Conservation (phyloP, 2,329 filamentous ascomycete genomes). For the Catunica adiposa region DNA sequence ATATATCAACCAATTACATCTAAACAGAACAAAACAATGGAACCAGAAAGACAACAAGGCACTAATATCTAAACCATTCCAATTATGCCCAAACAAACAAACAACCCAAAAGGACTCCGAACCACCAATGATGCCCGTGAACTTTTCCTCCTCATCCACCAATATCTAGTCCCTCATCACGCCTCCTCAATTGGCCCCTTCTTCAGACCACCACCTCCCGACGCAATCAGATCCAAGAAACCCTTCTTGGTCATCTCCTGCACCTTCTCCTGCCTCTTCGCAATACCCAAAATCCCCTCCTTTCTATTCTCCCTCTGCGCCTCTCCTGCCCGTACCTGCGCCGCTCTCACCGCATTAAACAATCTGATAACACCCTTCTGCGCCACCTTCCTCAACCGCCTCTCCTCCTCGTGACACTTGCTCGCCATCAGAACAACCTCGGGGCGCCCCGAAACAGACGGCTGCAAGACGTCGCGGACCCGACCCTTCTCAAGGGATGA, state of each 20-base stretch:
- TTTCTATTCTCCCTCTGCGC: conserved; percentile 53
- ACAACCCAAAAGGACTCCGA: neutral
- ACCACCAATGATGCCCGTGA: neutral
- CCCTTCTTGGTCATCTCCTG: conserved; percentile 96
- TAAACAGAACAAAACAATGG: neutral
- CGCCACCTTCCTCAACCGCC: conserved; percentile 66
- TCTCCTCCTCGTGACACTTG: conserved; percentile 48
- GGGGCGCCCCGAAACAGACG: conserved; percentile 6
- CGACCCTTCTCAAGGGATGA: conserved; percentile 70
- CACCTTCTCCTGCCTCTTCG: conserved; percentile 67
- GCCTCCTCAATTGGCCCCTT: conserved; percentile 43
- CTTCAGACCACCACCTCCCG: conserved; percentile 41
- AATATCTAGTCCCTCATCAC: conserved; percentile 19
- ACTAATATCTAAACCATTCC: neutral
- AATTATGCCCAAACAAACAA: neutral
- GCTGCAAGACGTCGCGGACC: conserved; percentile 60
- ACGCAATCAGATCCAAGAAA: conserved; percentile 77
- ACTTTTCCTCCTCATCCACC: neutral
- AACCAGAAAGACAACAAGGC: neutral
- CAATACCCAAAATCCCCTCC: conserved; percentile 61
- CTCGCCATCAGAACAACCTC: conserved; percentile 21
- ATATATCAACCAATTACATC: neutral
- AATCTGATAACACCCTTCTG: conserved; percentile 89
- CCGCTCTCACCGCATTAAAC: conserved; percentile 86
- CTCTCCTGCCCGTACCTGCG: conserved; percentile 75